A percentile compares a stretch with the other conserved stretches of the same genome.
phyloP scores from a whole-genome alignment of 768 basidiomycete genomes.

The Serendipita indica region DNA sequence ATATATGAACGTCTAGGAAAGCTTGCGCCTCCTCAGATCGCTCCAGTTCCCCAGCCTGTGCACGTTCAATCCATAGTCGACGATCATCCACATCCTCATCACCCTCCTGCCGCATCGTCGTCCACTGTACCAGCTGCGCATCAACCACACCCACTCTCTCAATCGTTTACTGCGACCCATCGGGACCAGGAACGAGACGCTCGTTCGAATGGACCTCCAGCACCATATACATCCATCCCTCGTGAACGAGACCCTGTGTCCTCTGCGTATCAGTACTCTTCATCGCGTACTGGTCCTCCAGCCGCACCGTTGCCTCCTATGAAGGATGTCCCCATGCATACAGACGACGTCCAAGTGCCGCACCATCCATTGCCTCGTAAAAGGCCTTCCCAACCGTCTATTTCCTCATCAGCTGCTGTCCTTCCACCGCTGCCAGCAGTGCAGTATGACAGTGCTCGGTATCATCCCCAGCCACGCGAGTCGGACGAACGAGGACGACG shows the following conservation, averaged over 20 bases:
- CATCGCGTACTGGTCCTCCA: neutral
- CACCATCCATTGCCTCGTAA: neutral
- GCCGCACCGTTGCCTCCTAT: neutral
- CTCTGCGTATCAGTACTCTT: neutral
- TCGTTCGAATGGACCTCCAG: neutral
- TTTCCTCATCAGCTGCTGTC: too few relatives aligned
- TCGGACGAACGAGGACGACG: too few relatives aligned
- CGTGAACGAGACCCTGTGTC: neutral
- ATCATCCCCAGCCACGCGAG: too few relatives aligned
- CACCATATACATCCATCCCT: neutral
- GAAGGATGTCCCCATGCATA: neutral
- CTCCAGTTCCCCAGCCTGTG: neutral
- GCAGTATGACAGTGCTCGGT: too few relatives aligned
- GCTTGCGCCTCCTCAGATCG: neutral
- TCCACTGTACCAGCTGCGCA: neutral
- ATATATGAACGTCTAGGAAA: neutral
- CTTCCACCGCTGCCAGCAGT: too few relatives aligned
- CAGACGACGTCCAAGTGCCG: neutral
- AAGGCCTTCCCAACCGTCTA: too few relatives aligned
- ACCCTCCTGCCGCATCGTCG: neutral
- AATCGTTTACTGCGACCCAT: constrained; percentile 5
- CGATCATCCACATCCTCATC: neutral
- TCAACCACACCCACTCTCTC: constrained; percentile 8
- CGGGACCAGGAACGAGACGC: neutral
- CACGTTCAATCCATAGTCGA: neutral